Percentiles rank a stretch among this genome's conserved stretches.
These are phyloP conservation scores for Colletotrichum sansevieriae DNA, from an alignment of 2,329 filamentous ascomycete genomes.

Conservation along the genomic window DNA sequence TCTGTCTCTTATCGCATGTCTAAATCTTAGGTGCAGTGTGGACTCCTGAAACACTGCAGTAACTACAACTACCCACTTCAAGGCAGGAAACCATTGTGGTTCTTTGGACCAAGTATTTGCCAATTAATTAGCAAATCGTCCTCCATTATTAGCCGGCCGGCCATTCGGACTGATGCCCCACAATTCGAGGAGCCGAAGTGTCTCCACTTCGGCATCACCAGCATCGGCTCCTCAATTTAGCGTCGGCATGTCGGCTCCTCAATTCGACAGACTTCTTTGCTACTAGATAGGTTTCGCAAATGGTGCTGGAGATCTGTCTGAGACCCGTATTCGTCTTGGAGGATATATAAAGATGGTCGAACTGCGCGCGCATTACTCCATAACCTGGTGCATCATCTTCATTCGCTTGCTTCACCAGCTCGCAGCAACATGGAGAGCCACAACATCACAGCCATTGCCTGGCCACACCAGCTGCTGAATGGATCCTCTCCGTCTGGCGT, in stretches of 20 bases:
- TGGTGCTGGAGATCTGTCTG: not conserved
- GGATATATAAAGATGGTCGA: too few species aligned
- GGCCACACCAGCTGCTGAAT: not conserved
- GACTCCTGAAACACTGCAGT: not conserved
- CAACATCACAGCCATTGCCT: too few species aligned
- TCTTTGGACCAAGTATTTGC: too few species aligned
- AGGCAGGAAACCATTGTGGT: too few species aligned
- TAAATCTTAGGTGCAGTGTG: conserved; percentile 1
- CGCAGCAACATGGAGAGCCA: too few species aligned
- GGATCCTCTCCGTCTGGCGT: not conserved
- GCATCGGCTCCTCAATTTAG: conserved; percentile 3
- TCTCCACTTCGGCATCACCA: conserved; percentile 4
- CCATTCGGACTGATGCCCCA: not conserved
- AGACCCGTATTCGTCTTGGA: too few species aligned
- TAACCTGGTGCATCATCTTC: too few species aligned
- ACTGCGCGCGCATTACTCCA: too few species aligned
- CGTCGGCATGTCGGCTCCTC: not conserved
- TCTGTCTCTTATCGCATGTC: too few species aligned
- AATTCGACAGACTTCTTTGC: not conserved
- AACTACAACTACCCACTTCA: too few species aligned
- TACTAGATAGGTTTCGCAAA: not conserved
- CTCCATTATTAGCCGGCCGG: not conserved
- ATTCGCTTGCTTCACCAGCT: too few species aligned
- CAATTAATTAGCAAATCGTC: not conserved
- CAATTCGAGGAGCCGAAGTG: conserved; percentile 9